phyloP scores from a whole-genome alignment of 2,329 filamentous ascomycete genomes.

The Fusarium camptoceras region DNA sequence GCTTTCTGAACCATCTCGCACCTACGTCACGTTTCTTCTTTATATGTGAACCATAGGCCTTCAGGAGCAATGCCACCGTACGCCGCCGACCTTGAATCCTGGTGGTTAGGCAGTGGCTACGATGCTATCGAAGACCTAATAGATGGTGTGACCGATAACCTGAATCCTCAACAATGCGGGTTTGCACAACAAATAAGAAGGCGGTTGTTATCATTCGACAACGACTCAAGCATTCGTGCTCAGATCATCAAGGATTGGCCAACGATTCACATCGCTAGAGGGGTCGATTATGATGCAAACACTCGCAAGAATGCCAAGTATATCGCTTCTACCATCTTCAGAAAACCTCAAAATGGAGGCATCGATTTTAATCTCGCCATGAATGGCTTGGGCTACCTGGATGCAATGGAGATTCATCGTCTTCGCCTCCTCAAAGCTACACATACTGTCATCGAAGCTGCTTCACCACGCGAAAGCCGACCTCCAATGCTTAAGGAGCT shows the following conservation, averaged over 20 bases:
- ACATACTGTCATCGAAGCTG: slow-evolving; percentile 24
- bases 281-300: slow-evolving; percentile 43
- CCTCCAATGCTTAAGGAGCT: slow-evolving; percentile 47
- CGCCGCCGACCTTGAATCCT: slow-evolving; percentile 49
- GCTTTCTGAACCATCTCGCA: background rate
- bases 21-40: background rate
- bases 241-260: slow-evolving; percentile 39
- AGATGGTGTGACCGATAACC: slow-evolving; percentile 25
- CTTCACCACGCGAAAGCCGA: slow-evolving; percentile 19
- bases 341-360: slow-evolving; percentile 43
- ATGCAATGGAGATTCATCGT: slow-evolving; percentile 51
- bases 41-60: background rate
- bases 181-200: slow-evolving; percentile 50
- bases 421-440: slow-evolving; percentile 45
- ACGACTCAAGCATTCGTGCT: slow-evolving; percentile 35
- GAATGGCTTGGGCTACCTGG: slow-evolving; percentile 49
- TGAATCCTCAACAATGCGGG: slow-evolving; percentile 47
- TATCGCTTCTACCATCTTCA: slow-evolving; percentile 46
- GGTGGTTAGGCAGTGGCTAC: slow-evolving; percentile 50
- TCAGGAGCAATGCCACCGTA: slow-evolving; percentile 47
- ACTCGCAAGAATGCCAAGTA: slow-evolving; percentile 46
- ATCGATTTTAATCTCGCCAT: slow-evolving; percentile 45
- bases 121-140: slow-evolving; percentile 46
- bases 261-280: slow-evolving; percentile 24
- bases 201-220: slow-evolving; percentile 50